These are phyloP conservation scores for Botrytis fragariae DNA, from an alignment of 2,329 filamentous ascomycete genomes.

Conservation along the genomic window DNA sequence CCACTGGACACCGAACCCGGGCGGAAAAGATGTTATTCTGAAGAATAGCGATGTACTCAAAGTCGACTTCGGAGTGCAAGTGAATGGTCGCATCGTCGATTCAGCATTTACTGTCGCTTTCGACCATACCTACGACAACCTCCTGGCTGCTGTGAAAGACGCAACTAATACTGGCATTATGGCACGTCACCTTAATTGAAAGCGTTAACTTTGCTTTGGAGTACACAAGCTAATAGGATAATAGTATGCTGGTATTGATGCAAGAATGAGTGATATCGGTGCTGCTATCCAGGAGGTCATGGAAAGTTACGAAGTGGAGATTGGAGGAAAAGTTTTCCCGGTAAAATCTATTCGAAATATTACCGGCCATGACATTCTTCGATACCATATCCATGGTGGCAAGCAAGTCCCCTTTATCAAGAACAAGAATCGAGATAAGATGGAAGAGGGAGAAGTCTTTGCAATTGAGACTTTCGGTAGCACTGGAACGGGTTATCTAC, in stretches of 20 bases:
- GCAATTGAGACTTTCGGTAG: constrained; percentile 58
- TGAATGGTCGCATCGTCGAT: constrained; percentile 78
- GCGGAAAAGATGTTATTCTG: constrained; percentile 66
- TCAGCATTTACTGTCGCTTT: constrained; percentile 78
- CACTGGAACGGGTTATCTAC: constrained; percentile 49
- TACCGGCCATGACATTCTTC: constrained; percentile 53
- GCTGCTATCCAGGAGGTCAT: constrained; percentile 57
- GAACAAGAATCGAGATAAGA: constrained; percentile 48
- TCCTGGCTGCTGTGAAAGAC: constrained; percentile 69
- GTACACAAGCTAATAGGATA: constrained; percentile 10
- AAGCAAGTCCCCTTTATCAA: constrained; percentile 56
- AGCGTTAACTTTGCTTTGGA: not conserved
- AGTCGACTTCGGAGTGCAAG: constrained; percentile 78
- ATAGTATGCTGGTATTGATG: constrained; percentile 52
- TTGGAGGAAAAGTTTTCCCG: constrained; percentile 48
- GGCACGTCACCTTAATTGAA: constrained; percentile 22
- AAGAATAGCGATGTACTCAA: constrained; percentile 75
- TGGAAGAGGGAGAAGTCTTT: constrained; percentile 59
- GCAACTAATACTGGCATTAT: constrained; percentile 61
- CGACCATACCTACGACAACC: constrained; percentile 70
- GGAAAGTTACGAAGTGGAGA: constrained; percentile 58
- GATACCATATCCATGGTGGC: constrained; percentile 54
- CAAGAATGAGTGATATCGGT: constrained; percentile 52
- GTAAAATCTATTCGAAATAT: constrained; percentile 53
- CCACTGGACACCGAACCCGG: constrained; percentile 56